Conservation (phyloP, 306 rosid species). For the Vicia villosa region DNA sequence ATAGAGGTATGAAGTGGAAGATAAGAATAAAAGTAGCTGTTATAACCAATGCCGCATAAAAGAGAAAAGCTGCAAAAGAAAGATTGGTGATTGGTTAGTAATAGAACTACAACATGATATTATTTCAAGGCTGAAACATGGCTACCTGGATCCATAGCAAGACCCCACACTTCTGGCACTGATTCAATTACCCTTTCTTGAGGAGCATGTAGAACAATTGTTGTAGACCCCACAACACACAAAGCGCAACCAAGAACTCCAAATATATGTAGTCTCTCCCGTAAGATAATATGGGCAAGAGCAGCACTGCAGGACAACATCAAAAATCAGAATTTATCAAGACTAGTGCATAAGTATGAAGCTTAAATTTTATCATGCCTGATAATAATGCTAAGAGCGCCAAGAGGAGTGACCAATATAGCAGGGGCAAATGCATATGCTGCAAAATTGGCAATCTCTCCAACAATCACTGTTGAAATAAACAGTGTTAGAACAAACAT, state of each 20-base stretch:
- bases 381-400: constrained; percentile 99
- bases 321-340: constrained; percentile 47
- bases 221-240: constrained; percentile 98
- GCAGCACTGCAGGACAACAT: constrained; percentile 81
- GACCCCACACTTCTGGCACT: constrained; percentile 93
- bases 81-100: constrained; percentile 30
- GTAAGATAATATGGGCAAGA: constrained; percentile 91
- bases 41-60: constrained; percentile 79
- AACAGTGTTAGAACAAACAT: constrained; percentile 40
- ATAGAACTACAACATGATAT: constrained; percentile 3
- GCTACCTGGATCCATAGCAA: constrained; percentile 99
- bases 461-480: constrained; percentile 88
- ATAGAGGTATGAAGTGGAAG: constrained; percentile 79
- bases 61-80: constrained; percentile 77
- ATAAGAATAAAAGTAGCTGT: constrained; percentile 76
- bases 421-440: constrained; percentile 99
- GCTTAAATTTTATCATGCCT: constrained; percentile 59
- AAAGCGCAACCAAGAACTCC: constrained; percentile 94
- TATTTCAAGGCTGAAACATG: constrained; percentile 22
- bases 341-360: constrained; percentile 29
- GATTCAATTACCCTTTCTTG: constrained; percentile 91
- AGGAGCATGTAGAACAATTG: constrained; percentile 98
- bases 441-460: constrained; percentile 98
- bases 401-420: constrained; percentile 96
- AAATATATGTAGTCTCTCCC: constrained; percentile 88